A percentile compares a stretch with the other conserved stretches of the same genome.
phyloP scores from a whole-genome alignment of 2,329 filamentous ascomycete species.

The Colletotrichum lentis region DNA sequence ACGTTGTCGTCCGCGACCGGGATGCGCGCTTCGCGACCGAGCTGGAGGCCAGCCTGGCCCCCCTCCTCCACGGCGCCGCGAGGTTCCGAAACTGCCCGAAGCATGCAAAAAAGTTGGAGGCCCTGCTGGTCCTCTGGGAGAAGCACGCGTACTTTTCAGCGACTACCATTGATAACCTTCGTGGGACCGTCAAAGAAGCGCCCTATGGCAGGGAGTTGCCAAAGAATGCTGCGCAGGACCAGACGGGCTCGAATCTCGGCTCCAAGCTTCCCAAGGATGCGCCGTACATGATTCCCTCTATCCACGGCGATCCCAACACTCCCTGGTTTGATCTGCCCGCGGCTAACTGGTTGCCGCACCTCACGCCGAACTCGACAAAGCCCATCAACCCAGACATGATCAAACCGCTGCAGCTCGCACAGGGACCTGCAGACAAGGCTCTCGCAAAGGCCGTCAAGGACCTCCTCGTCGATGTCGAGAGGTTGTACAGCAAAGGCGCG shows the following conservation, averaged over 20 bases:
- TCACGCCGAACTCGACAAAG: slow-evolving; percentile 77
- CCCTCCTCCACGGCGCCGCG: slow-evolving; percentile 68
- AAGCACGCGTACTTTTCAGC: slow-evolving; percentile 68
- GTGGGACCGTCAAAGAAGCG: slow-evolving; percentile 60
- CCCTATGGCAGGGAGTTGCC: slow-evolving; percentile 38
- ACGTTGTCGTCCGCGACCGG: slow-evolving; percentile 63
- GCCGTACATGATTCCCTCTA: slow-evolving; percentile 76
- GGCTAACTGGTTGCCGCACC: slow-evolving; percentile 79
- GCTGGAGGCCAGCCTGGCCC: slow-evolving; percentile 66
- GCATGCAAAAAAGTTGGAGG: slow-evolving; percentile 69
- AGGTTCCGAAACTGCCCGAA: slow-evolving; percentile 69
- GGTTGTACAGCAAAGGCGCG: slow-evolving; percentile 68
- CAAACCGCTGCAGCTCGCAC: slow-evolving; percentile 73
- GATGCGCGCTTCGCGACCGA: slow-evolving; percentile 61
- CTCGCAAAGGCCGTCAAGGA: slow-evolving; percentile 73
- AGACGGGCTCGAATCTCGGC: slow-evolving; percentile 40
- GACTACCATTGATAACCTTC: slow-evolving; percentile 65
- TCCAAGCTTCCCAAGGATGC: slow-evolving; percentile 56
- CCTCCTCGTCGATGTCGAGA: slow-evolving; percentile 74
- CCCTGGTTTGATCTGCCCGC: slow-evolving; percentile 86
- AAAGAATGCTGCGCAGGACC: slow-evolving; percentile 24
- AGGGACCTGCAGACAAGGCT: slow-evolving; percentile 73
- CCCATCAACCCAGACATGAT: slow-evolving; percentile 77
- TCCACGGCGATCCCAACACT: slow-evolving; percentile 76
- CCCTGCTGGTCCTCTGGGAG: slow-evolving; percentile 76